Base-by-base conservation (phyloP, 2,329 filamentous ascomycete genomes). In the Trichoderma koningii region DNA sequence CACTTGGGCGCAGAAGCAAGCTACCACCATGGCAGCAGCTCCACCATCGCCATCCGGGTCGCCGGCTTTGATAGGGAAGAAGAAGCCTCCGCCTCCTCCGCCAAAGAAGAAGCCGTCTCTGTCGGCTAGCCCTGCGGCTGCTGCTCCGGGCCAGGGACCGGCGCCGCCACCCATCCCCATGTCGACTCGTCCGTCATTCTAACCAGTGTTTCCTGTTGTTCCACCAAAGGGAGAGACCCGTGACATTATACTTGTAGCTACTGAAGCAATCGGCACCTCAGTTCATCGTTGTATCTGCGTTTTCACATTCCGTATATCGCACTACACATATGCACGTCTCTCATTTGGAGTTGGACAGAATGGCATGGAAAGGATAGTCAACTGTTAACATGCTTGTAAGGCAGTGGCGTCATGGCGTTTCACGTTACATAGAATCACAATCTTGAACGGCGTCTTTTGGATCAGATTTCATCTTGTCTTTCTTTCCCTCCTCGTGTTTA, bases 1-100 rank as follows among this genome's bases (percentile, higher is more conserved):
- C 3, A 85, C 86, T 0, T 87, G 85, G 79, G 83, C 84, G 3
- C 84, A 91, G 76, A 87, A 88, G 62, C 85, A 89, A 72, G 81
- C 85, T 3, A 86, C 88, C 1, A 71, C 90, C 14, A 82, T 80
- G 65, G 89, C 89, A 0, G 87, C 86, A 1, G 80, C 82, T 26
- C 9, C 73, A 51, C 28, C 60, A 41, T 44, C 53, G 2, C 53
- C 30, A n/a, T 21, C 44, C 47, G 52, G 38, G 7, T 9, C 68
- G 19, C 53, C 68, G 5, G 67, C 68, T 9, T 47, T 75, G 2
- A 70, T 74, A 14, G 77, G 71, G 3, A 85, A 84, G 75, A 86
- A 86, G 76, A 85, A 84, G 72, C 79, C 81, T 10, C 80, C 80
- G 5, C 80, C 83, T 45, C 78, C 81, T 17, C 82, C 82, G 9